phyloP scores from a whole-genome alignment of 345 rosid species.

The Cochlearia excelsa region DNA sequence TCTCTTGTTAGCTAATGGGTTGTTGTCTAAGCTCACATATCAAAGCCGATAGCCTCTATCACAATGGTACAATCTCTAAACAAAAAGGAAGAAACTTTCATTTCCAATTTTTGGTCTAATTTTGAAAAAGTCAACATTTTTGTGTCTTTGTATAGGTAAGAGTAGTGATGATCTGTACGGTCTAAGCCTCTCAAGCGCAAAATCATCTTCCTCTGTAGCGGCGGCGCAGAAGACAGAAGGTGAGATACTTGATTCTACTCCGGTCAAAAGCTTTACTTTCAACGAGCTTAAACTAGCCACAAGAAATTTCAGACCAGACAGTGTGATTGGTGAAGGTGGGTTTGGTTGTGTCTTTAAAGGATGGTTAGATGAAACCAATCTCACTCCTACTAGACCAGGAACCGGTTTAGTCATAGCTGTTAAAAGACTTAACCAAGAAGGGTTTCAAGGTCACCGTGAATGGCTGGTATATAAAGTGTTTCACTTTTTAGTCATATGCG shows the following conservation, averaged over 20 bases:
- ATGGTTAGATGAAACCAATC: constrained; percentile 78
- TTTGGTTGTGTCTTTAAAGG: constrained; percentile 96
- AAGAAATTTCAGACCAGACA: constrained; percentile 75
- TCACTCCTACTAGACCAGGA: constrained; percentile 71
- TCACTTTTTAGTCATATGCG: constrained; percentile 4
- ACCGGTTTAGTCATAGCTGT: constrained; percentile 82
- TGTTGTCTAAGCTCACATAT: constrained; percentile 34
- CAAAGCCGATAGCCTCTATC: constrained; percentile 26
- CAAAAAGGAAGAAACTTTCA: neutral
- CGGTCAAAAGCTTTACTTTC: constrained; percentile 66
- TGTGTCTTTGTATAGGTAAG: constrained; percentile 26
- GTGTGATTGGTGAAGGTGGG: constrained; percentile 46
- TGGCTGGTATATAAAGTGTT: constrained; percentile 76
- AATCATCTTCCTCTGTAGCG: constrained; percentile 44
- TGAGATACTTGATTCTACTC: constrained; percentile 69
- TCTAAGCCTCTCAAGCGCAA: constrained; percentile 44
- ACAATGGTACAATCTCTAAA: constrained; percentile 25
- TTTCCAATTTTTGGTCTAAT: neutral
- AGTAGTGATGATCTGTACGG: constrained; percentile 40
- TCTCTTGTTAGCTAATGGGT: constrained; percentile 32
- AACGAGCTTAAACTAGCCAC: constrained; percentile 71
- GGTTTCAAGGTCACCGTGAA: constrained; percentile 91
- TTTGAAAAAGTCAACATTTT: neutral
- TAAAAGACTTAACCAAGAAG: constrained; percentile 82
- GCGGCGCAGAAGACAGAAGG: constrained; percentile 78